A percentile compares a stretch with the other conserved stretches of the same genome.
Evolutionary conservation across 202 grass and related monocot species (phyloP).

Genomic region (Setaria italica): DNA sequence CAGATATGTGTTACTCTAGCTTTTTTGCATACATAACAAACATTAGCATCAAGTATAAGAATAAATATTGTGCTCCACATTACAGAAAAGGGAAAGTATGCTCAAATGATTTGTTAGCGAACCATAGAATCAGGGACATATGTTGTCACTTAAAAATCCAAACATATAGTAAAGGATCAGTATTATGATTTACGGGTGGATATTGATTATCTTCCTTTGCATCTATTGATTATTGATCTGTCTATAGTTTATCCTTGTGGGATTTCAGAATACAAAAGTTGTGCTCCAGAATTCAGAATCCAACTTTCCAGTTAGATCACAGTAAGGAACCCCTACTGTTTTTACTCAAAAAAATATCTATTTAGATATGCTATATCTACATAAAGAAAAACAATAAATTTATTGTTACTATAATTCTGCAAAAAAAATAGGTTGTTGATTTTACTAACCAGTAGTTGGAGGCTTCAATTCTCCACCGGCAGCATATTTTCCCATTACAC

Average conservation of each 20-base stretch:
- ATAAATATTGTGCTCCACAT: not conserved
- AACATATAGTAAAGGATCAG: not conserved
- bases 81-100: not conserved
- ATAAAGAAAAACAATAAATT: not conserved
- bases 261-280: conserved; percentile 24
- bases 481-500: conserved; percentile 99
- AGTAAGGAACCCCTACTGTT: not conserved
- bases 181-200: not conserved
- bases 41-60: conserved; percentile 17
- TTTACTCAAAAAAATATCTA: not conserved
- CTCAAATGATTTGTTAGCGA: conserved; percentile 12
- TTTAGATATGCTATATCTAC: not conserved
- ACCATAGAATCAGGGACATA: not conserved
- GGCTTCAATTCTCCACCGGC: conserved; percentile 99
- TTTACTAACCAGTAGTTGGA: conserved; percentile 92
- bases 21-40: conserved; percentile 26
- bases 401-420: conserved; percentile 22
- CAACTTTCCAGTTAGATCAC: not conserved
- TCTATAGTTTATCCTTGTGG: not conserved
- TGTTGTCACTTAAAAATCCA: not conserved
- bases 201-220: not conserved
- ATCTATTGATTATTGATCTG: not conserved
- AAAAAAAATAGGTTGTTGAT: conserved; percentile 26
- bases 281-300: not conserved
- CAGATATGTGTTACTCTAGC: conserved; percentile 10